Evolutionary conservation across 2,329 filamentous ascomycete species (phyloP), one percentile per base, ranked within the genome.

Genomic region (Myriosclerotinia duriaeana): DNA sequence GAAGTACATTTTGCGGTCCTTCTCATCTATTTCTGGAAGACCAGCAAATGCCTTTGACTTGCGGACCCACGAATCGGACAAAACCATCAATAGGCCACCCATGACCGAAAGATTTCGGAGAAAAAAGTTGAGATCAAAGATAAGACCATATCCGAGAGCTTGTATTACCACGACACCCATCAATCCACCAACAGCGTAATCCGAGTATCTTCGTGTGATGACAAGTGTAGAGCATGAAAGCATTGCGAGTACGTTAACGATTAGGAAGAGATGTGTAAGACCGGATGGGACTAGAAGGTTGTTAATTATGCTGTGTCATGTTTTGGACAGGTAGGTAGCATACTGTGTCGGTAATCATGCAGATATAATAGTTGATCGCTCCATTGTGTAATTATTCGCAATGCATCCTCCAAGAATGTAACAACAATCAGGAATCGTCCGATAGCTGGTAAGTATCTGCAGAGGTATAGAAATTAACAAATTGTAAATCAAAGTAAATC

Each of bases 1-100:
- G 82, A 99, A 96, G 85, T 99, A 99, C 94, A 98, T 98, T 86
- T 98, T 99, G 81, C 93, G 91, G 79, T 99, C 95, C 87, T 98
- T 98, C 84, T 99, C 95, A 78, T 98, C 95, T 64, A 99, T 86
- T 79, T 92, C 87, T 59, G 95, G 95, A 64, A 99, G 85, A 58
- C 95, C 95, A 58, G 95, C 95, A 70, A 97, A 97, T 3, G 93
- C 94, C 82, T 97, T 96, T 78, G 89, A 91, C 87, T 98, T 98
- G 81, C 93, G 90, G 71, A 97, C 93, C 93, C 94, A 98, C 67
- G 92, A 96, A 81, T 99, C 95, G 52, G 93, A 97, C 58, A 99
- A 85, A 26, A 99, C 95, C 95, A 99, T 98, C 74, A 99, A 85
- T 54, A 99, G 86, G 68, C 95, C 95, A 74, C 95, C 95, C 83